Percentiles rank a stretch among this genome's conserved stretches.
These are phyloP conservation scores for Leucosporidium scottii DNA, from an alignment of 768 basidiomycete species.

Conservation along the genomic window DNA sequence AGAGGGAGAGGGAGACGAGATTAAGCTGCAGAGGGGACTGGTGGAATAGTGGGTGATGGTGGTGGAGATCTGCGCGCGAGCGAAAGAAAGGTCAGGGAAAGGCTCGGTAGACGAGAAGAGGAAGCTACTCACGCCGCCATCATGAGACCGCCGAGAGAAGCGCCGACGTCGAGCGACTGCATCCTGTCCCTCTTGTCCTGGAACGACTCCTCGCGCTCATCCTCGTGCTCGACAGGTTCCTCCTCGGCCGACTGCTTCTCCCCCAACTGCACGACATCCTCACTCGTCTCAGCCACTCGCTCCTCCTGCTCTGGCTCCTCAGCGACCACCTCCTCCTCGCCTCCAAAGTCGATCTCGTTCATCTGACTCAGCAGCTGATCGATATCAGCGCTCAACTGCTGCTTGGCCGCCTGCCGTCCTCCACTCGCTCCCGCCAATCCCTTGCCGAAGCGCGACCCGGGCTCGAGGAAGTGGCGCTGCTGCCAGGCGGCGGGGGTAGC, in stretches of 20 bases:
- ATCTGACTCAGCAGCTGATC: constrained; percentile 27
- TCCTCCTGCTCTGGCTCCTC: not conserved
- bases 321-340: not conserved
- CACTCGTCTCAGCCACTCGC: not conserved
- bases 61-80: too few relatives aligned
- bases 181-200: not conserved
- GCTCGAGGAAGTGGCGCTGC: not conserved
- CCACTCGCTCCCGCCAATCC: not conserved
- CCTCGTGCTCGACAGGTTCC: not conserved
- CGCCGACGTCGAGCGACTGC: not conserved
- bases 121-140: too few relatives aligned
- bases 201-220: not conserved
- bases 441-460: constrained; percentile 3
- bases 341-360: constrained; percentile 26
- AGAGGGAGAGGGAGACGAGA: too few relatives aligned
- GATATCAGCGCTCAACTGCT: constrained; percentile 22
- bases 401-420: not conserved
- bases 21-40: too few relatives aligned
- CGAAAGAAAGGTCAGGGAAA: too few relatives aligned
- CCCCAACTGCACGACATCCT: not conserved
- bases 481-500: constrained; percentile 26
- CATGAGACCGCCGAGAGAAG: too few relatives aligned
- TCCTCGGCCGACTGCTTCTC: not conserved
- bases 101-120: too few relatives aligned
- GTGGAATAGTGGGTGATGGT: too few relatives aligned